phyloP scores from a whole-genome alignment of 805 yeast species.

The Yamadazyma ubonensis region DNA sequence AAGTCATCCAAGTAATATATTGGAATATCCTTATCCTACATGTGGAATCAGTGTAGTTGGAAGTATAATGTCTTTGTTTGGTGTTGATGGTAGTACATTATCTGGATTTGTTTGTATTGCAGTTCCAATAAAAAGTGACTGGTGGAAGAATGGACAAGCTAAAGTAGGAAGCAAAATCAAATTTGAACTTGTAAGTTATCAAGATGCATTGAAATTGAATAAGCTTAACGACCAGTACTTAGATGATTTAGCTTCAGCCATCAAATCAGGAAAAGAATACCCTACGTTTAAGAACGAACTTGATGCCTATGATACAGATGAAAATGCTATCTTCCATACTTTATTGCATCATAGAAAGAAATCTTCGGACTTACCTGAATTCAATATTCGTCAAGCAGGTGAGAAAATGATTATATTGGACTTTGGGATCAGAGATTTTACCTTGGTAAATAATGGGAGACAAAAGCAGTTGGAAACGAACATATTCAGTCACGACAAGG shows the following conservation, averaged over 20 bases:
- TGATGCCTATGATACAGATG: slow-evolving; percentile 16
- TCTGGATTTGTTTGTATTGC: slow-evolving; percentile 98
- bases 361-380: slow-evolving; percentile 11
- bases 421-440: slow-evolving; percentile 26
- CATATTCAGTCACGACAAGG: slow-evolving; percentile 1
- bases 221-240: slow-evolving; percentile 10
- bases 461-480: slow-evolving; percentile 23
- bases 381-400: slow-evolving; percentile 27
- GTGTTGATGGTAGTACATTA: slow-evolving; percentile 95
- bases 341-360: slow-evolving; percentile 11
- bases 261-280: slow-evolving; percentile 65
- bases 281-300: slow-evolving; percentile 45
- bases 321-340: slow-evolving; percentile 36
- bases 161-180: slow-evolving; percentile 87
- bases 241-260: slow-evolving; percentile 75
- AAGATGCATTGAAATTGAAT: slow-evolving; percentile 11
- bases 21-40: slow-evolving; percentile 91
- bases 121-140: slow-evolving; percentile 90
- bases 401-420: slow-evolving; percentile 31
- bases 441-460: slow-evolving; percentile 30
- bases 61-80: slow-evolving; percentile 94
- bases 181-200: slow-evolving; percentile 63
- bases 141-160: slow-evolving; percentile 98
- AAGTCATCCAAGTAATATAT: slow-evolving; percentile 97
- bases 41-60: slow-evolving; percentile 99